These are phyloP conservation scores for Pleurotus eryngii DNA, from an alignment of 768 basidiomycete genomes.

Conservation along the genomic window DNA sequence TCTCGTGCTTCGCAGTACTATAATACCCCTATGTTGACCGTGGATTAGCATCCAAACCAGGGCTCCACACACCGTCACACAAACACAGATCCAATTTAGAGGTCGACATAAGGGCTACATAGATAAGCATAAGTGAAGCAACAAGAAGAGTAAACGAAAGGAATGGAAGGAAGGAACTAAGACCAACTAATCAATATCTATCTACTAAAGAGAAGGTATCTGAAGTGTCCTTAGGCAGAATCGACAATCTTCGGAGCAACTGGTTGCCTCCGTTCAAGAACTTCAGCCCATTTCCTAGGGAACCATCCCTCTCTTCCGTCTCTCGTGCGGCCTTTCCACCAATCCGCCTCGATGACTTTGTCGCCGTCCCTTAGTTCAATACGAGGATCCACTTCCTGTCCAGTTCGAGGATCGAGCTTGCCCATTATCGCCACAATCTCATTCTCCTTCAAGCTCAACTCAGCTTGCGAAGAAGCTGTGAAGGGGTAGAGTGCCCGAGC, in stretches of 20 bases:
- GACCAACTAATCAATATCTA: no score
- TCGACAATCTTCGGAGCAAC: slow-evolving; percentile 23
- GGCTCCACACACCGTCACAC: no score
- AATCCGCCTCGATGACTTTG: slow-evolving; percentile 46
- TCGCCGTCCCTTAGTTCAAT: slow-evolving; percentile 44
- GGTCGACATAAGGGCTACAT: no score
- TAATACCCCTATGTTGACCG: no score
- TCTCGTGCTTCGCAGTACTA: no score
- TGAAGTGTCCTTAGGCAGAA: neutral
- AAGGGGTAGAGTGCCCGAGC: slow-evolving; percentile 82
- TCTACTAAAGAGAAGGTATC: no score
- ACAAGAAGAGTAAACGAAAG: no score
- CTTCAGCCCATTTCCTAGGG: slow-evolving; percentile 84
- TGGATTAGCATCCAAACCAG: no score
- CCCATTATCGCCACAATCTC: slow-evolving; percentile 93
- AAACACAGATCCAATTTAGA: no score
- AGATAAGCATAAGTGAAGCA: no score
- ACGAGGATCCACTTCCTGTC: slow-evolving; percentile 64
- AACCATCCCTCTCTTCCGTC: slow-evolving; percentile 96
- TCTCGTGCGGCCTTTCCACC: slow-evolving; percentile 93
- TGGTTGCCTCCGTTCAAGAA: slow-evolving; percentile 45
- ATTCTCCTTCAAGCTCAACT: slow-evolving; percentile 79
- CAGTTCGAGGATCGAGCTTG: slow-evolving; percentile 69
- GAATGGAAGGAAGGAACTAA: no score
- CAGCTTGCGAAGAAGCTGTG: slow-evolving; percentile 59